Evolutionary conservation across 805 yeast species (phyloP).

Genomic region (Sporopachydermia quercuum): DNA sequence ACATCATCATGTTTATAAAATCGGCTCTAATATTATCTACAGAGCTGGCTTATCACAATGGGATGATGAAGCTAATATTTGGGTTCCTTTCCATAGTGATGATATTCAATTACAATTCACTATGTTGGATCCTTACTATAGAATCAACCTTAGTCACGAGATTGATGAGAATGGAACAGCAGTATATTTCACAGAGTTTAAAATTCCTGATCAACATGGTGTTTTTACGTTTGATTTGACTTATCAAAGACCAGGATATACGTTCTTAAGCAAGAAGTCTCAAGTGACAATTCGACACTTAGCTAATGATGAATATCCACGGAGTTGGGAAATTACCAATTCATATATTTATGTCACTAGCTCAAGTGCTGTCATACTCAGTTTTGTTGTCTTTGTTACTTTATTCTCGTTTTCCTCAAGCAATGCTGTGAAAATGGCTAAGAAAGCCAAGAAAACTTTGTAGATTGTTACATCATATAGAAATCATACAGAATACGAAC

Average conservation of each 20-base stretch:
- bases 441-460: neutral
- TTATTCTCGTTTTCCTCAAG: constrained; percentile 34
- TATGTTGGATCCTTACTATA: constrained; percentile 91
- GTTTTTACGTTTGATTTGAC: constrained; percentile 76
- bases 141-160: constrained; percentile 43
- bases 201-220: constrained; percentile 92
- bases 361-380: constrained; percentile 49
- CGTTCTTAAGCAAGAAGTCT: constrained; percentile 47
- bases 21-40: constrained; percentile 56
- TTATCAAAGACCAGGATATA: constrained; percentile 64
- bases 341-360: constrained; percentile 82
- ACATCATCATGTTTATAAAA: constrained; percentile 36
- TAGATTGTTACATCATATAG: too few relatives aligned
- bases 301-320: constrained; percentile 88
- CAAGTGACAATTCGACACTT: constrained; percentile 81
- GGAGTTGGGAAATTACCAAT: constrained; percentile 87
- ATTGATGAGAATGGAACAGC: constrained; percentile 22
- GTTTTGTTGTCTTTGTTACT: constrained; percentile 68
- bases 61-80: constrained; percentile 32
- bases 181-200: constrained; percentile 40
- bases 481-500: too few relatives aligned
- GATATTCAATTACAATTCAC: constrained; percentile 72
- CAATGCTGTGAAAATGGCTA: neutral
- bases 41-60: constrained; percentile 26
- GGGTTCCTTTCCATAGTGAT: constrained; percentile 52